These are phyloP conservation scores for Phytopythium litorale DNA, from an alignment of 352 stramenopile genomes.

Conservation along the genomic window DNA sequence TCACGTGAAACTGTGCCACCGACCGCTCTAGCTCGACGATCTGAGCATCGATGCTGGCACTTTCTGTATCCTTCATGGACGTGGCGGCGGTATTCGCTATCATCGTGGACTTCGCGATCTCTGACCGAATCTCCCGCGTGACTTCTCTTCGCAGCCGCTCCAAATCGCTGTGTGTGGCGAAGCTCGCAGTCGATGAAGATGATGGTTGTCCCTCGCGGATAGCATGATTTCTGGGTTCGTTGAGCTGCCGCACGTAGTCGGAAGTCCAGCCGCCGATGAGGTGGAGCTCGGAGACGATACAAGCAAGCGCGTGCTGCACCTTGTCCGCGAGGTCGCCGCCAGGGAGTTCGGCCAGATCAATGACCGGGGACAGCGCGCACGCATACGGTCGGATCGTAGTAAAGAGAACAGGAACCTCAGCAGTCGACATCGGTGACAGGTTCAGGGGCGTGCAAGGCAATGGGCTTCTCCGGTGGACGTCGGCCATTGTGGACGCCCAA, in stretches of 20 bases:
- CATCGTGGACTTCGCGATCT: neutral
- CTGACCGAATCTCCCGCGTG: neutral
- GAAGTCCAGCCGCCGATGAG: conserved; percentile 4
- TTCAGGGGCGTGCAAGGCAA: neutral
- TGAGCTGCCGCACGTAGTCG: neutral
- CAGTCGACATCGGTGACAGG: neutral
- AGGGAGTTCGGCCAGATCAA: conserved; percentile 2
- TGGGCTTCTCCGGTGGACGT: neutral
- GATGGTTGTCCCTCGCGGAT: neutral
- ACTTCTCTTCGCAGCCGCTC: neutral
- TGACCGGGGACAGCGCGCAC: neutral
- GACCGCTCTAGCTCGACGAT: neutral
- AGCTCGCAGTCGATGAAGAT: neutral
- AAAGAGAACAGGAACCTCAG: neutral
- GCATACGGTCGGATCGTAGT: neutral
- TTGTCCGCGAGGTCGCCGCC: conserved; percentile 3
- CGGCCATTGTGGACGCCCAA: neutral
- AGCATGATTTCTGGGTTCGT: neutral
- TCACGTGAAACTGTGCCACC: neutral
- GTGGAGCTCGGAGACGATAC: conserved; percentile 4
- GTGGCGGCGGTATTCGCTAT: neutral
- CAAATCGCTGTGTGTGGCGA: neutral
- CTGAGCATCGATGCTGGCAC: neutral
- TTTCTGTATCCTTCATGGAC: neutral
- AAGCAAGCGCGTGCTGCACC: conserved; percentile 5